Base-by-base conservation (phyloP, 768 basidiomycete species). In the Auricularia heimuer region DNA sequence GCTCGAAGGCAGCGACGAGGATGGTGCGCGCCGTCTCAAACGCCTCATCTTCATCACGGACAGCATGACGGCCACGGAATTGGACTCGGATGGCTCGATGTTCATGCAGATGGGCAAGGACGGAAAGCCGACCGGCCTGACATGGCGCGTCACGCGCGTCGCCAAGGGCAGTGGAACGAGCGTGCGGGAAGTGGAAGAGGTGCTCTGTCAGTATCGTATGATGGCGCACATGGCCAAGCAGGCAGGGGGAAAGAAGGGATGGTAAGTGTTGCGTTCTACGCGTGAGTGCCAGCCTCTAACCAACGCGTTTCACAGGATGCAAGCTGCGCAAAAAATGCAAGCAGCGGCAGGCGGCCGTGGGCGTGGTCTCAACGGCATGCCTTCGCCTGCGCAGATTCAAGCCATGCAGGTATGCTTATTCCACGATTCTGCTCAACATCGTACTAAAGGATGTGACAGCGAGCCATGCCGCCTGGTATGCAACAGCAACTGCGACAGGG, bases 211-310 rank as follows among this genome's bases (percentile, higher is more conserved):
- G 77, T 97, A 98, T 71, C 85, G 92, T 58, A 95, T 98, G 91
- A 97, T 99, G 92, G 88, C 94, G 63, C 95, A 92, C 72, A 95
- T 99, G 90, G 97, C 96, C 39, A 97, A 94, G 80, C 90, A 94
- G 73, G 95, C 94, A 4, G 97, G 97, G 61, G 95, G 94, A 51
- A 97, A 97, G 83, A 93, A 95, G 67, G 95, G 94, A 70, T 93
- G 93, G 90, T 42, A 14, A 7, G 39, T 14, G 12, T 42, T 42
- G 29, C 29, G 39, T 42, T 42, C 88, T 65, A 66, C 86, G 76
- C 24, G 34, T 65, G 29, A 29, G 58, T 62, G 65, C 62, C 21
- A 10, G 56, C 37, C 64, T 62, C 35, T 63, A 54, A 44, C 51
- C n/a, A 39, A 35, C 16, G 16, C 18, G 67, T 89, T 86, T 42